These are phyloP conservation scores for Porphyra umbilicalis DNA, from an alignment of 31 red algal genomes.

Conservation along the genomic window DNA sequence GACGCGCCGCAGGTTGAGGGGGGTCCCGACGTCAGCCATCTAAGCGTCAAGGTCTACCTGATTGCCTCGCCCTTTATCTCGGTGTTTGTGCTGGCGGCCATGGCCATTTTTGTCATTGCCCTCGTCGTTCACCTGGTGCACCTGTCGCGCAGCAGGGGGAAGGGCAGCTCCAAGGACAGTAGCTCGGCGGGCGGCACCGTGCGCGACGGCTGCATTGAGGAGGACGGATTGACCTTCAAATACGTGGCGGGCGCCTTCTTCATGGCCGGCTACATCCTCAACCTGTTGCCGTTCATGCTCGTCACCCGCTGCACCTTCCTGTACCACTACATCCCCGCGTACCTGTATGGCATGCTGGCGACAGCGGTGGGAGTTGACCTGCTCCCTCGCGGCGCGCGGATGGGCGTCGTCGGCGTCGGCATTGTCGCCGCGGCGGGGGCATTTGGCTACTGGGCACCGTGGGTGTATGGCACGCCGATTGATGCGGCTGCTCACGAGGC, in stretches of 20 bases:
- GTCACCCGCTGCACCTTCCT: conserved; percentile 81
- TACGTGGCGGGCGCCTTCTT: conserved; percentile 23
- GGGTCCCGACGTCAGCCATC: not conserved
- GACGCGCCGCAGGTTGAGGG: not conserved
- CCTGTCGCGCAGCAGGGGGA: not conserved
- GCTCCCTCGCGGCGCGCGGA: conserved; percentile 2
- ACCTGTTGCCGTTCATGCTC: conserved; percentile 86
- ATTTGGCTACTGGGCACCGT: conserved; percentile 47
- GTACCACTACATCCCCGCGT: conserved; percentile 72
- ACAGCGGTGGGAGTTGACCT: conserved; percentile 25
- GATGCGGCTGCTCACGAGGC: conserved; percentile 14
- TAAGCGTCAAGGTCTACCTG: not conserved
- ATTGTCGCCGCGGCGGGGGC: conserved; percentile 19
- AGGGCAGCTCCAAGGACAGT: not conserved
- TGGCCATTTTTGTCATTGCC: not conserved
- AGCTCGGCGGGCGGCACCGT: not conserved
- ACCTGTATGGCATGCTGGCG: conserved; percentile 22
- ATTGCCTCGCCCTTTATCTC: not conserved
- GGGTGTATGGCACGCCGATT: conserved; percentile 51
- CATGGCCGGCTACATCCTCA: conserved; percentile 52
- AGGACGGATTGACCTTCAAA: not conserved
- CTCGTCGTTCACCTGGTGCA: not conserved
- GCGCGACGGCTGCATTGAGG: not conserved
- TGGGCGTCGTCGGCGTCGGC: not conserved
- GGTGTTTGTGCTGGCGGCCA: not conserved